Conservation (phyloP, 768 basidiomycete species). For the Leccinum truebloodii region DNA sequence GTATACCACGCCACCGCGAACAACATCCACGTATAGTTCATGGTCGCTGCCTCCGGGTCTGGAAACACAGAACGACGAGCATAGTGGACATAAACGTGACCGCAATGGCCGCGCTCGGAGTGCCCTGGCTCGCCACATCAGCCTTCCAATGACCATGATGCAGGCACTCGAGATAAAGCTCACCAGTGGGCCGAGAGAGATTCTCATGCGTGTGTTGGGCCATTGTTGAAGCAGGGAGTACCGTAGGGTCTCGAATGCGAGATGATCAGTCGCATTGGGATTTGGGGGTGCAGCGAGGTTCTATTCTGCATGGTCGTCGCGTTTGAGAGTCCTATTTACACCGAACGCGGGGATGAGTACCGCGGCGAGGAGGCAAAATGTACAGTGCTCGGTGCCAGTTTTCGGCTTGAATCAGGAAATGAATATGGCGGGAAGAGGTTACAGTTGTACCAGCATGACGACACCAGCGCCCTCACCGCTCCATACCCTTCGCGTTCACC, state of each 20-base stretch:
- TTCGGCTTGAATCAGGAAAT: too few species aligned
- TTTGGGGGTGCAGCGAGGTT: slow-evolving; percentile 15
- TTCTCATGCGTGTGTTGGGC: too few species aligned
- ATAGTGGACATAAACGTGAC: not conserved
- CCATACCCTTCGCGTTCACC: slow-evolving; percentile 77
- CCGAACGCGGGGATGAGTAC: not conserved
- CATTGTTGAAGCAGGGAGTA: slow-evolving; percentile 36
- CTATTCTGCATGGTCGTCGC: not conserved
- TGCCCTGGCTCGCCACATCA: not conserved
- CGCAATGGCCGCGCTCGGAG: not conserved
- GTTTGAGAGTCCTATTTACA: not conserved
- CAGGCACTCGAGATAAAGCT: not conserved
- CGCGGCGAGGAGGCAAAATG: not conserved
- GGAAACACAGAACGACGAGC: not conserved
- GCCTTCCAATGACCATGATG: not conserved
- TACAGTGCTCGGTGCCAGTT: too few species aligned
- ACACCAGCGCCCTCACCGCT: slow-evolving; percentile 55
- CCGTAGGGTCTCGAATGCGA: slow-evolving; percentile 26
- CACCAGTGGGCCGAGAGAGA: too few species aligned
- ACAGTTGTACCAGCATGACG: not conserved
- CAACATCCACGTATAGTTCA: not conserved
- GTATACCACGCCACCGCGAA: not conserved
- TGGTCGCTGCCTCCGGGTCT: not conserved
- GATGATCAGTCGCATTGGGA: slow-evolving; percentile 28
- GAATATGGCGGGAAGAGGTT: too few species aligned